Percentiles rank a stretch among this genome's conserved stretches.
Conservation (phyloP, 345 rosid species). For the Euphorbia peplus region DNA sequence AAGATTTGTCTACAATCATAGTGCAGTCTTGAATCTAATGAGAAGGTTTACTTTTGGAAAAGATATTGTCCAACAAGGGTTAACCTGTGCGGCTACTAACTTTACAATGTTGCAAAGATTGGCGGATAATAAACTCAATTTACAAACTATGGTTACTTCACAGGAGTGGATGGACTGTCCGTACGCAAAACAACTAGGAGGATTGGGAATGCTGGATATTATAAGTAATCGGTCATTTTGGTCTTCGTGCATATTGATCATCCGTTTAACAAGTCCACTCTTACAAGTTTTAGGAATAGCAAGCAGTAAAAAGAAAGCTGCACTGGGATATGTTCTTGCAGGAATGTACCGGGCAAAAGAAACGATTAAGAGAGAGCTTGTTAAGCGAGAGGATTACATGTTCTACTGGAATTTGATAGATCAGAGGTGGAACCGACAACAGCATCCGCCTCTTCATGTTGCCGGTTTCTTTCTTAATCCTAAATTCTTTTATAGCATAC, state of each 20-base stretch:
- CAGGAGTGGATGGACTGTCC: conserved; percentile 78
- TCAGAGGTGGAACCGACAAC: conserved; percentile 68
- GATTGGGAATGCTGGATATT: conserved; percentile 59
- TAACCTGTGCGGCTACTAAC: conserved; percentile 60
- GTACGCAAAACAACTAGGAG: conserved; percentile 67
- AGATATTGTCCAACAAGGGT: conserved; percentile 66
- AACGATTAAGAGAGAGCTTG: conserved; percentile 67
- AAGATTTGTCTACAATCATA: conserved; percentile 72
- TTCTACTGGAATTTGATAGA: conserved; percentile 79
- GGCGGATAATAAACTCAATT: conserved; percentile 50
- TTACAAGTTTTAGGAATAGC: conserved; percentile 54
- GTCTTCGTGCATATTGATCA: conserved; percentile 57
- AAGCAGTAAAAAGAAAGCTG: conserved; percentile 62
- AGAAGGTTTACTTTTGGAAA: conserved; percentile 64
- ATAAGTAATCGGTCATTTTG: conserved; percentile 67
- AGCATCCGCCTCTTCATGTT: conserved; percentile 72
- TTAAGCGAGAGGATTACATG: conserved; percentile 59
- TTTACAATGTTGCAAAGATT: conserved; percentile 60
- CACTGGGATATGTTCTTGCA: conserved; percentile 84
- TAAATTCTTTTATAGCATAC: conserved; percentile 69
- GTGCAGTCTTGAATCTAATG: conserved; percentile 64
- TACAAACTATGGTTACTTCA: conserved; percentile 83
- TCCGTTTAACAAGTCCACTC: conserved; percentile 62
- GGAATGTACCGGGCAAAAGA: conserved; percentile 80
- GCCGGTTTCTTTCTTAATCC: conserved; percentile 96